Evolutionary conservation across 2,329 filamentous ascomycete species (phyloP).

Genomic region (Trichoderma arundinaceum): DNA sequence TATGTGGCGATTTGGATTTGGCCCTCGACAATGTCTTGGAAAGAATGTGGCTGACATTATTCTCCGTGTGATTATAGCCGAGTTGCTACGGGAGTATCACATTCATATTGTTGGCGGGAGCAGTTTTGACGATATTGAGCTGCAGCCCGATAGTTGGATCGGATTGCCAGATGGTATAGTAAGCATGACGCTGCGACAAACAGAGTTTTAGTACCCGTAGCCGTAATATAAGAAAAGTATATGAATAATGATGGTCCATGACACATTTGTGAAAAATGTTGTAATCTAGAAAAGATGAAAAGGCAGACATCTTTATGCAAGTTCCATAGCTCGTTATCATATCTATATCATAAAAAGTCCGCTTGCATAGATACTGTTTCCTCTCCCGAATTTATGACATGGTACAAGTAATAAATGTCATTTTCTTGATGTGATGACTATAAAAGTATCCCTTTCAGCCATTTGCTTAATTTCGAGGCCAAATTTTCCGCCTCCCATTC

Average conservation of each 20-base stretch:
- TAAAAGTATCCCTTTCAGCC: neutral
- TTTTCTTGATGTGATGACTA: neutral
- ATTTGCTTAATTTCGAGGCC: neutral
- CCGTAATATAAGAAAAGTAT: neutral
- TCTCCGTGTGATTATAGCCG: conserved; percentile 19
- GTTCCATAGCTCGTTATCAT: too few relatives aligned
- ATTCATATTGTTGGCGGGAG: neutral
- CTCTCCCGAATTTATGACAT: too few relatives aligned
- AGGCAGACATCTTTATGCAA: too few relatives aligned
- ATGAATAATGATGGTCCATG: neutral
- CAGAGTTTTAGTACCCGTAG: too few relatives aligned
- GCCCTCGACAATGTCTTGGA: conserved; percentile 25
- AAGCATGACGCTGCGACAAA: neutral
- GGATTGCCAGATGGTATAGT: conserved; percentile 21
- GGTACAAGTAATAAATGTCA: neutral
- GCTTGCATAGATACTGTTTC: too few relatives aligned
- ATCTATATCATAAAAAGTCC: too few relatives aligned
- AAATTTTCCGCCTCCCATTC: neutral
- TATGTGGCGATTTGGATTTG: conserved; percentile 32
- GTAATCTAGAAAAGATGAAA: too few relatives aligned
- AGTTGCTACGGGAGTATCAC: conserved; percentile 3
- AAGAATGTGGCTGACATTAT: conserved; percentile 28
- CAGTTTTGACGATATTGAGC: neutral
- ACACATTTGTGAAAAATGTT: neutral
- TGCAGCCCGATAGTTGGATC: conserved; percentile 30